These are phyloP conservation scores for Colletotrichum salicis DNA, from an alignment of 2,329 filamentous ascomycete species.

Conservation along the genomic window DNA sequence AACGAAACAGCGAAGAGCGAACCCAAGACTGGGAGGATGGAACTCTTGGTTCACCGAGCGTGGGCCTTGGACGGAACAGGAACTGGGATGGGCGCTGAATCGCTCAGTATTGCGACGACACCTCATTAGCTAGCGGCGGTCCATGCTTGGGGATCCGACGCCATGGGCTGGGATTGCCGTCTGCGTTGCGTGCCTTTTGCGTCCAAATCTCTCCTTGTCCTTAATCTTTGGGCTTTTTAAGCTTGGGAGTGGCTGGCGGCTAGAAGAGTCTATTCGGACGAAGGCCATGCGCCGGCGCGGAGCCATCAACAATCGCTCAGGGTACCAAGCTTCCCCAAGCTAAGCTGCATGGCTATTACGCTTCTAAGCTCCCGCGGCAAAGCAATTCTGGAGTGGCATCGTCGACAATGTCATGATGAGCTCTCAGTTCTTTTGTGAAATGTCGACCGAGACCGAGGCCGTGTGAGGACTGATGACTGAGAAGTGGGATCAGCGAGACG, in stretches of 20 bases:
- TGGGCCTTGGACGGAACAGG: constrained; percentile 1
- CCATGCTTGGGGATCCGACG: constrained; percentile 15
- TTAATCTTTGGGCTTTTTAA: background rate
- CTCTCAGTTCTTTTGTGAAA: background rate
- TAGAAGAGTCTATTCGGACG: background rate
- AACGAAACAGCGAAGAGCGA: constrained; percentile 7
- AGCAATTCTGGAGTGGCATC: background rate
- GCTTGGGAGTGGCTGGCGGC: constrained; percentile 9
- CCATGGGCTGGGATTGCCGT: constrained; percentile 21
- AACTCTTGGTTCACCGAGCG: background rate
- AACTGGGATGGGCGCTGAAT: constrained; percentile 24
- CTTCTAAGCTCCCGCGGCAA: background rate
- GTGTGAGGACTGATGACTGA: background rate
- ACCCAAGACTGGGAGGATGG: background rate
- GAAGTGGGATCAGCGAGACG: background rate
- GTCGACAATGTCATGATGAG: background rate
- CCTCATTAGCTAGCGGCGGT: constrained; percentile 21
- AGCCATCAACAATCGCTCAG: background rate
- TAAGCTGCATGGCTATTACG: background rate
- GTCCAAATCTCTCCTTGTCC: constrained; percentile 8
- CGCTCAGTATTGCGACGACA: constrained; percentile 15
- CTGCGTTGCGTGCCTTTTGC: background rate
- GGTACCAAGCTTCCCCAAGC: background rate
- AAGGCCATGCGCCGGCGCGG: background rate
- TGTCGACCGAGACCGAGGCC: background rate